Percentiles rank a stretch among this genome's conserved stretches.
phyloP scores from a whole-genome alignment of 306 rosid species.

The Cucumis cinereus region DNA sequence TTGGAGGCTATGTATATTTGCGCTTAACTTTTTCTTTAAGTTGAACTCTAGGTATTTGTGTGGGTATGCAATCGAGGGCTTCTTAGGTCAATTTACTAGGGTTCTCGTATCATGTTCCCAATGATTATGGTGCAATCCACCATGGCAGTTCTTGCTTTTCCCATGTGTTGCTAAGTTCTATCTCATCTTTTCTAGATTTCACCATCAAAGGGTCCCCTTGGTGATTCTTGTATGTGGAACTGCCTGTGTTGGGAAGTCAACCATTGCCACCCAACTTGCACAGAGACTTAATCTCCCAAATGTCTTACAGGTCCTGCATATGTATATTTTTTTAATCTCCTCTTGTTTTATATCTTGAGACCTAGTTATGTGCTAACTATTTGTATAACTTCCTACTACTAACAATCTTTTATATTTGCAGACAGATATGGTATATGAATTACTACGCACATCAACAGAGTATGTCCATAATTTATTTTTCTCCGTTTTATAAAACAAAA shows the following conservation, averaged over 20 bases:
- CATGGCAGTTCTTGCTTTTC: neutral
- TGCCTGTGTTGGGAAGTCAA: slow-evolving; percentile 95
- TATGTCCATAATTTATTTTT: slow-evolving; percentile 28
- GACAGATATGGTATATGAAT: slow-evolving; percentile 98
- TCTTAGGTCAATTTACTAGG: neutral
- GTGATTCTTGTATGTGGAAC: slow-evolving; percentile 97
- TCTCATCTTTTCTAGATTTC: slow-evolving; percentile 46
- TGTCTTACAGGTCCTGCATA: slow-evolving; percentile 63
- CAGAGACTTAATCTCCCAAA: slow-evolving; percentile 93
- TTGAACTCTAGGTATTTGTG: neutral
- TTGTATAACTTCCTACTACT: neutral
- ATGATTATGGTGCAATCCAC: neutral
- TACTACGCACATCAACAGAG: slow-evolving; percentile 94
- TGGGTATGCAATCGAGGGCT: neutral
- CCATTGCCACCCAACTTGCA: slow-evolving; percentile 94
- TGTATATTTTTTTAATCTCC: neutral
- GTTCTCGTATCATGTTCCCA: neutral
- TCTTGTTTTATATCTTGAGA: slow-evolving; percentile 1
- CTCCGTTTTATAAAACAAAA: neutral
- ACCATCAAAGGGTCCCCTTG: slow-evolving; percentile 90
- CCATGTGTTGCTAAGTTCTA: neutral
- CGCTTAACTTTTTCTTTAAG: neutral
- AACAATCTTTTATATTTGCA: slow-evolving; percentile 21
- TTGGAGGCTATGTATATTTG: neutral
- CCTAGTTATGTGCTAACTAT: neutral